Base-by-base conservation (phyloP, 257 asterid species). In the Nicotiana knightiana region DNA sequence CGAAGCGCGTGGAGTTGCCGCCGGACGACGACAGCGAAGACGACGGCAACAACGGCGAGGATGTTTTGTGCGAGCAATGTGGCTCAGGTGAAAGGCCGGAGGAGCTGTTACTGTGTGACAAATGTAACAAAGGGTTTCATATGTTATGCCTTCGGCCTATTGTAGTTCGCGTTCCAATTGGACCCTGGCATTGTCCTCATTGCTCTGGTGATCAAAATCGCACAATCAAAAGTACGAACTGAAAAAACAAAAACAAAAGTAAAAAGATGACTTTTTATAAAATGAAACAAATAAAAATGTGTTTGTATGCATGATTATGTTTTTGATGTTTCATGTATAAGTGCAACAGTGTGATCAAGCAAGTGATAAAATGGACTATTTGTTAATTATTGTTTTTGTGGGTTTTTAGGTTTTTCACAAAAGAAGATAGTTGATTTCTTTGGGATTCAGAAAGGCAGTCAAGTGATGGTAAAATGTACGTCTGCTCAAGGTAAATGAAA, bases 121-220 rank as follows among this genome's bases (percentile, higher is more conserved):
- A 83, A 77, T 94, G 98, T 64, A 91, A 91, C 65, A 89, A 83
- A 82, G 97, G 97, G 4, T 91, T 83, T 63, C 98, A 94, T 76
- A 90, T 93, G 97, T 82, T 87, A 24, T 94, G 98, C 76, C 83
- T 88, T 62, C 90, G 97, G 84, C 98, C 98, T 0, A 87, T 94
- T 32, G 88, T 89, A 37, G 91, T 92, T 81, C 94, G 97, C 62
- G 84, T 94, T 17, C 98, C 98, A 6, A 84, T 87, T 80, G 97
- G 97, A 3, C 87, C 88, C 4, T 94, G 98, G 98, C 89, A 84
- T 83, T 94, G 98, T 88, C 87, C 91, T 24, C 81, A 81, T 77
- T 94, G 98, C 90, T 83, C 90, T 62, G 84, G n/a, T 54, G 87
- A 85, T 88, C 86, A 84, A 55, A 82, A 73, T 53, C 91, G 85